Percentiles rank a stretch among this genome's conserved stretches.
phyloP scores from a whole-genome alignment of 2,329 filamentous ascomycete genomes.

The Neopestalotiopsis clavispora region DNA sequence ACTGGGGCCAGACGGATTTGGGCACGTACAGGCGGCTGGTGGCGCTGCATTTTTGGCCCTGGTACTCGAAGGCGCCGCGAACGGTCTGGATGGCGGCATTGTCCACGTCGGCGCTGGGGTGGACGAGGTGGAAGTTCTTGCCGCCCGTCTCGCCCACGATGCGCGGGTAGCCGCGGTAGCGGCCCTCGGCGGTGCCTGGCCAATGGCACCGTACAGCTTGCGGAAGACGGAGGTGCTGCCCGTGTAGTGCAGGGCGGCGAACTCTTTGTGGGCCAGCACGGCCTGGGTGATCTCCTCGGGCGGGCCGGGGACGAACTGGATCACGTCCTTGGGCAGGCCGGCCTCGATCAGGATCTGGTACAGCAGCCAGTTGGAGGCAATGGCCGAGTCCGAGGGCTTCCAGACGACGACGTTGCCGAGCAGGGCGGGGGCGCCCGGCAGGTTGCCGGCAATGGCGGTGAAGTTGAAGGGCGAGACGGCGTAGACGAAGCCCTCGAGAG shows the following conservation, averaged over 20 bases:
- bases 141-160: slow-evolving; percentile 91
- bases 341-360: slow-evolving; percentile 92
- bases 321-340: slow-evolving; percentile 85
- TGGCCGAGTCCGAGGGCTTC: slow-evolving; percentile 92
- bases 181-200: slow-evolving; percentile 77
- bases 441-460: slow-evolving; percentile 89
- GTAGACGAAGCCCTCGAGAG: slow-evolving; percentile 94
- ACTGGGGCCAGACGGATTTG: slow-evolving; percentile 73
- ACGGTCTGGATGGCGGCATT: slow-evolving; percentile 84
- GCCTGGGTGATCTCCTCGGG: slow-evolving; percentile 81
- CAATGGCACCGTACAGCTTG: slow-evolving; percentile 85
- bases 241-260: slow-evolving; percentile 93
- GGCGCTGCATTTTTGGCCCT: slow-evolving; percentile 90
- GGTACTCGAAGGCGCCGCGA: slow-evolving; percentile 87
- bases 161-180: slow-evolving; percentile 83
- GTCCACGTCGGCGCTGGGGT: slow-evolving; percentile 75
- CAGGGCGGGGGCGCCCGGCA: slow-evolving; percentile 80
- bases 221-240: slow-evolving; percentile 93
- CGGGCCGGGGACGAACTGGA: slow-evolving; percentile 92
- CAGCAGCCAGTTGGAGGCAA: slow-evolving; percentile 89
- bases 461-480: slow-evolving; percentile 97
- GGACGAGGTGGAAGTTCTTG: slow-evolving; percentile 91
- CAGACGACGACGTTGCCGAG: slow-evolving; percentile 95
- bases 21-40: slow-evolving; percentile 82
- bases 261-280: slow-evolving; percentile 77